Evolutionary conservation across 2,329 filamentous ascomycete genomes (phyloP).

Genomic region (Colletotrichum sp.): DNA sequence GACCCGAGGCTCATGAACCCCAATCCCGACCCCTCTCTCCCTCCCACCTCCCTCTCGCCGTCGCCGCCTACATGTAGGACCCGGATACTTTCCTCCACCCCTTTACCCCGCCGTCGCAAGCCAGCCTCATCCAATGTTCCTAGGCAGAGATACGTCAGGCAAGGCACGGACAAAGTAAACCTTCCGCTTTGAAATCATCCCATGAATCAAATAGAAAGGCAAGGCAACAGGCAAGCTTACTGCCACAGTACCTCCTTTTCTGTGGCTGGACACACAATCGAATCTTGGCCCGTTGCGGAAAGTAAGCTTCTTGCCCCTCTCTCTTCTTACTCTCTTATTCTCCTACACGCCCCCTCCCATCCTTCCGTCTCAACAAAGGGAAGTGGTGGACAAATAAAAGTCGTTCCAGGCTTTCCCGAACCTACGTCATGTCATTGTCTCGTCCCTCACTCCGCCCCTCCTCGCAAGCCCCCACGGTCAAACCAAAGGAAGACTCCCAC

Average conservation of each 20-base stretch:
- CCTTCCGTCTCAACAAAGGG: not conserved
- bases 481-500: not conserved
- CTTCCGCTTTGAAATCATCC: not conserved
- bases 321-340: not conserved
- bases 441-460: not conserved
- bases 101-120: not conserved
- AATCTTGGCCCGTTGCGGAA: not conserved
- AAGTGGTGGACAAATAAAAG: not conserved
- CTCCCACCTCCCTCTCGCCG: not conserved
- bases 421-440: not conserved
- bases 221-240: not conserved
- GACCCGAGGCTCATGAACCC: conserved; percentile 3
- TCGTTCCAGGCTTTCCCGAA: not conserved
- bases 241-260: not conserved
- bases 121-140: not conserved
- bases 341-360: not conserved
- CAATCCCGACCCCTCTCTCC: not conserved
- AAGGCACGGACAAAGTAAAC: not conserved
- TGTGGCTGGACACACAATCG: not conserved
- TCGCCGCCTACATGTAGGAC: not conserved
- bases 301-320: not conserved
- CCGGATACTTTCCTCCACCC: not conserved
- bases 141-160: not conserved
- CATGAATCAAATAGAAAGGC: not conserved
- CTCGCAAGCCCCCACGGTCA: not conserved